Conservation (phyloP, 1,139 yeast species). For the Blastobotrys raffinosifermentans region DNA sequence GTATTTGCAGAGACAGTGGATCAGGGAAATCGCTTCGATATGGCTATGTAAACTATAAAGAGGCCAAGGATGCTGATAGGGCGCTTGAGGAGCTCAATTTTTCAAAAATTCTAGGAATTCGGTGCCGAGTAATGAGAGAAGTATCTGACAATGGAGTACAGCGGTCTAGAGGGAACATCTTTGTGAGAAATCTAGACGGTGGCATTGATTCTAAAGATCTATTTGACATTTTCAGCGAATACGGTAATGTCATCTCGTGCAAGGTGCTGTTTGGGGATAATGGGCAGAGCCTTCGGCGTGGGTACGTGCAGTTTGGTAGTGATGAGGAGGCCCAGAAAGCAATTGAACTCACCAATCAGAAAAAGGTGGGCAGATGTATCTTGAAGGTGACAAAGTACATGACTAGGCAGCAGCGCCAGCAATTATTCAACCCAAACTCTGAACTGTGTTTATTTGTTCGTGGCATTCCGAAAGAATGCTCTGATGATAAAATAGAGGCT, state of each 20-base stretch:
- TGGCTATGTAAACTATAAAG: slow-evolving; percentile 46
- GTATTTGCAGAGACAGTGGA: slow-evolving; percentile 38
- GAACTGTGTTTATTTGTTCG: slow-evolving; percentile 65
- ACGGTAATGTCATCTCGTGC: slow-evolving; percentile 79
- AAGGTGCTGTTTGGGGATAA: slow-evolving; percentile 77
- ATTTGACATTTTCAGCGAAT: slow-evolving; percentile 80
- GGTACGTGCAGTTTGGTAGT: slow-evolving; percentile 83
- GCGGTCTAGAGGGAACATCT: slow-evolving; percentile 29
- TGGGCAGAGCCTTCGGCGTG: slow-evolving; percentile 79
- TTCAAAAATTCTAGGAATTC: slow-evolving; percentile 36
- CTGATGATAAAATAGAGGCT: slow-evolving; percentile 52
- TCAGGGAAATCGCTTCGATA: slow-evolving; percentile 43
- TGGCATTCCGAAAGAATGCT: slow-evolving; percentile 58
- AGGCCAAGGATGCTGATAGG: slow-evolving; percentile 33
- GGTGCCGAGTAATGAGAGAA: slow-evolving; percentile 49
- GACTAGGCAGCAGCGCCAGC: slow-evolving; percentile 72
- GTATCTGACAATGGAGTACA: slow-evolving; percentile 31
- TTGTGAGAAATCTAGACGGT: slow-evolving; percentile 53
- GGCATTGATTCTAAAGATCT: slow-evolving; percentile 84
- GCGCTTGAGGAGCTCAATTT: slow-evolving; percentile 45
- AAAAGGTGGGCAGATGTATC: slow-evolving; percentile 80
- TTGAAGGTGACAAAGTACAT: slow-evolving; percentile 82
- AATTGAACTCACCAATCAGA: slow-evolving; percentile 81
- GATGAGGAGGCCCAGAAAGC: slow-evolving; percentile 81
- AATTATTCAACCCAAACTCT: slow-evolving; percentile 54